Evolutionary conservation across 2,329 filamentous ascomycete species (phyloP).

Genomic region (Pyrenophora teres): DNA sequence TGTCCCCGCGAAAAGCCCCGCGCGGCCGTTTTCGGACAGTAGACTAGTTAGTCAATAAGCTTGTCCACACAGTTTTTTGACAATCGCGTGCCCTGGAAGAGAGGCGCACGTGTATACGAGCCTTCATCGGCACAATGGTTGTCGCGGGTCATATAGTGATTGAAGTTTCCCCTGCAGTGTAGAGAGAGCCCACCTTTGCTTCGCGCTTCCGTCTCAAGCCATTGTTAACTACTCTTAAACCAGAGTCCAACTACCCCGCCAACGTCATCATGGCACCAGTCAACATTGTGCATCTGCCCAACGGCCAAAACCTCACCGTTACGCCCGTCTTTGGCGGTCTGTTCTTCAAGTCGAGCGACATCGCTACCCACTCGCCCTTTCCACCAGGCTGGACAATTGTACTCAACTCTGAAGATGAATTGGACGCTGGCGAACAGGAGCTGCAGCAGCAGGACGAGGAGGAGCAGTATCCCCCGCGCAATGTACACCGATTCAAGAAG

Average conservation of each 20-base stretch:
- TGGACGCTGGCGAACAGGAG: constrained; percentile 31
- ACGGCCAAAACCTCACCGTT: constrained; percentile 82
- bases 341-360: constrained; percentile 82
- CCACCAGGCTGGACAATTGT: constrained; percentile 91
- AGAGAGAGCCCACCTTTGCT: neutral
- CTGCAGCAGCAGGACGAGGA: constrained; percentile 39
- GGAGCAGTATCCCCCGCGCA: constrained; percentile 40
- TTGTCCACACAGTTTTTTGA: constrained; percentile 24
- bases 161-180: constrained; percentile 9
- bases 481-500: constrained; percentile 68
- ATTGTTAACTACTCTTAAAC: neutral
- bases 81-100: constrained; percentile 19
- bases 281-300: constrained; percentile 72
- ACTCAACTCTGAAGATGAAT: constrained; percentile 68
- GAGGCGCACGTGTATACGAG: neutral
- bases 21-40: constrained; percentile 17
- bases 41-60: constrained; percentile 8
- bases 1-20: constrained; percentile 17
- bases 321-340: constrained; percentile 89
- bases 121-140: constrained; percentile 1
- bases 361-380: constrained; percentile 68
- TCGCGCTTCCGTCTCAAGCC: constrained; percentile 2
- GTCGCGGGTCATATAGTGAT: constrained; percentile 29
- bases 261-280: constrained; percentile 48
- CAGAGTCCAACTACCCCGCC: constrained; percentile 30